A percentile compares a stretch with the other conserved stretches of the same genome.
phyloP scores from a whole-genome alignment of 2,329 filamentous ascomycete species.

The Botrytis sinoallii region DNA sequence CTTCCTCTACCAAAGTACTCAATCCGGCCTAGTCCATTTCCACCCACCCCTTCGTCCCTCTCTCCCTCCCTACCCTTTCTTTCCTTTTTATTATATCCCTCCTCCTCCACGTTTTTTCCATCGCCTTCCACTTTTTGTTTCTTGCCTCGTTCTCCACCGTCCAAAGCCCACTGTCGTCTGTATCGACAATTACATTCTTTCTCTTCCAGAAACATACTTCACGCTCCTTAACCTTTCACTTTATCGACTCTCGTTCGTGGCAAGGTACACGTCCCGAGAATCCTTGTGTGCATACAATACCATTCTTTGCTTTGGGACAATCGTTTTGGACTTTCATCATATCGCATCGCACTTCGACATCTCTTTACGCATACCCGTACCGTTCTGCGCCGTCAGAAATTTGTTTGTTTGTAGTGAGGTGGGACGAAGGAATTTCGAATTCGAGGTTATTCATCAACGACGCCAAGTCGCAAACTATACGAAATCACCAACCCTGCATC shows the following conservation, averaged over 20 bases:
- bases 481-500: background rate
- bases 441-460: background rate
- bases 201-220: slow-evolving; percentile 11
- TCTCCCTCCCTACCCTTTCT: background rate
- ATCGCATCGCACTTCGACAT: background rate
- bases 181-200: slow-evolving; percentile 5
- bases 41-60: background rate
- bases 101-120: background rate
- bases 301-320: background rate
- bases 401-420: background rate
- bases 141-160: background rate
- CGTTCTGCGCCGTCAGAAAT: background rate
- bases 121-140: background rate
- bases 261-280: background rate
- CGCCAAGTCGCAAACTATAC: background rate
- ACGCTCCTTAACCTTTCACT: background rate
- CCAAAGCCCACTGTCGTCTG: background rate
- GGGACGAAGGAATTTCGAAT: background rate
- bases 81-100: slow-evolving; percentile 1
- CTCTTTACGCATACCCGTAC: background rate
- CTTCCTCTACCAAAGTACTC: background rate
- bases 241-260: background rate
- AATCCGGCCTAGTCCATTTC: background rate
- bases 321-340: background rate
- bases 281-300: background rate